Conservation (phyloP, 352 stramenopile species). For the Pythium brachiatum region DNA sequence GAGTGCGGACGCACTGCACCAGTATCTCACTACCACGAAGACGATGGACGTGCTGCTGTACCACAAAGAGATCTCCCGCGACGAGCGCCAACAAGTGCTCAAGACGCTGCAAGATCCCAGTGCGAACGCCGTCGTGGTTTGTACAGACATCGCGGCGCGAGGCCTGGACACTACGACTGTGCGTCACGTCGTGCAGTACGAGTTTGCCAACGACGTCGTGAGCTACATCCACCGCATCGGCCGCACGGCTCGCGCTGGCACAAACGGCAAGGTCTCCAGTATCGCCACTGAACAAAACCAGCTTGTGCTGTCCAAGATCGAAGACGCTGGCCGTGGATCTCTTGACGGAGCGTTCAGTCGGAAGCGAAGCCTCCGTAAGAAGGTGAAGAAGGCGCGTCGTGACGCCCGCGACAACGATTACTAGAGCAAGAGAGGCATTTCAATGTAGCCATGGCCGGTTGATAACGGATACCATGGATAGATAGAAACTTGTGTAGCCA, state of each 20-base stretch:
- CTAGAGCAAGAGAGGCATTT: background rate
- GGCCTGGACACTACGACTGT: conserved; percentile 74
- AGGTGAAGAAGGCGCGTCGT: conserved; percentile 58
- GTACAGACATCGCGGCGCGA: conserved; percentile 74
- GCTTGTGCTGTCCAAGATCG: conserved; percentile 66
- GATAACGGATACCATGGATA: background rate
- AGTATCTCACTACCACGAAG: conserved; percentile 36
- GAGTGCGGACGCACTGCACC: conserved; percentile 55
- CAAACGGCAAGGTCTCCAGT: conserved; percentile 62
- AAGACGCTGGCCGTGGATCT: conserved; percentile 41
- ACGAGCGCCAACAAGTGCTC: conserved; percentile 48
- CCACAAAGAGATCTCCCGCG: conserved; percentile 63
- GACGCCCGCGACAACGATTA: background rate
- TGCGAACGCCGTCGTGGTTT: conserved; percentile 49
- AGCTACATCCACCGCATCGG: conserved; percentile 81
- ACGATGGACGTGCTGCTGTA: conserved; percentile 33
- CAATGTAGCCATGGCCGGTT: background rate
- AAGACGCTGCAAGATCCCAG: conserved; percentile 35
- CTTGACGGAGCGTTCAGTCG: conserved; percentile 74
- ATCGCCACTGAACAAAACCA: conserved; percentile 62
- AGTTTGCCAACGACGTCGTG: conserved; percentile 80
- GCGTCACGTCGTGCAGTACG: conserved; percentile 73
- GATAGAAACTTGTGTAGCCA: background rate
- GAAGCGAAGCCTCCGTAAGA: conserved; percentile 80
- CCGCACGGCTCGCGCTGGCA: conserved; percentile 59